A percentile compares a stretch with the other conserved stretches of the same genome.
Evolutionary conservation across 2,329 filamentous ascomycete genomes (phyloP).

Genomic region (Blastomyces percursus): DNA sequence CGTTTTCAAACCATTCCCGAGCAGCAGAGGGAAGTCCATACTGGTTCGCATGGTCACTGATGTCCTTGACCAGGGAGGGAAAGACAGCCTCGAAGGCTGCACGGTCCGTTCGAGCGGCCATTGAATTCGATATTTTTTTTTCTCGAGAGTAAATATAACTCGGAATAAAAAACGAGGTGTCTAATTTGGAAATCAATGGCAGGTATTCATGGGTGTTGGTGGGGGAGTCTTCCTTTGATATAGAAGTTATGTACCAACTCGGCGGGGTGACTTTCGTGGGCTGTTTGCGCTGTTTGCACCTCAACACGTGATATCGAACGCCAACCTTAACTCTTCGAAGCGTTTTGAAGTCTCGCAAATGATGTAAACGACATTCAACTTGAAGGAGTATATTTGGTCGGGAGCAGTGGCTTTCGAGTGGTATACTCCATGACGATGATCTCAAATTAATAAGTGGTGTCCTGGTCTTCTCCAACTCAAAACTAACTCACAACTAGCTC

Average conservation of each 20-base stretch:
- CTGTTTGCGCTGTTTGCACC: slow-evolving; percentile 23
- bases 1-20: slow-evolving; percentile 76
- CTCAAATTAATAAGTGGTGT: not conserved
- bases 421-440: not conserved
- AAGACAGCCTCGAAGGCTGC: slow-evolving; percentile 81
- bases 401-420: not conserved
- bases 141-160: not conserved
- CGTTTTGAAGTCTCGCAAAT: too few relatives aligned
- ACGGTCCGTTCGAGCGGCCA: slow-evolving; percentile 61
- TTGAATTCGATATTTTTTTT: slow-evolving; percentile 21
- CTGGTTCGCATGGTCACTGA: slow-evolving; percentile 64
- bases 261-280: slow-evolving; percentile 10
- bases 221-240: slow-evolving; percentile 1
- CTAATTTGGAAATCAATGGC: slow-evolving; percentile 7
- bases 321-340: too few relatives aligned
- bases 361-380: not conserved
- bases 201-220: slow-evolving; percentile 1
- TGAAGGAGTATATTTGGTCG: not conserved
- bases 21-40: slow-evolving; percentile 77
- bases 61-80: slow-evolving; percentile 70
- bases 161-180: not conserved
- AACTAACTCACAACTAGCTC: not conserved
- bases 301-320: too few relatives aligned
- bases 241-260: not conserved
- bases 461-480: not conserved